A percentile compares a stretch with the other conserved stretches of the same genome.
Conservation (phyloP, 2,329 filamentous ascomycete genomes). For the Hirsutella rhossiliensis region DNA sequence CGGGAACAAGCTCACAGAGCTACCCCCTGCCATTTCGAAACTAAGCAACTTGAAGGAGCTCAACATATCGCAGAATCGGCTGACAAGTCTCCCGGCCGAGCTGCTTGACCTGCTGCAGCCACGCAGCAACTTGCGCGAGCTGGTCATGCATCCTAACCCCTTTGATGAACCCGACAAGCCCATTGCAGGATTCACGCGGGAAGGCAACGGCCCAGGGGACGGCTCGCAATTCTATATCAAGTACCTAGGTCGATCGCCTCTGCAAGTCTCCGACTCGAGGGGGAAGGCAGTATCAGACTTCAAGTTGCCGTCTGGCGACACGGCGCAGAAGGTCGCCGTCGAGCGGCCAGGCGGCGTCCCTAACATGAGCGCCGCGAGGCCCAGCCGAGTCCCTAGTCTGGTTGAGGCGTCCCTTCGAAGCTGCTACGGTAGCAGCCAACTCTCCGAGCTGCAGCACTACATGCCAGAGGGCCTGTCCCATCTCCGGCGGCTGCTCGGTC, state of each 20-base stretch:
- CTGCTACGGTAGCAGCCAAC: slow-evolving; percentile 30
- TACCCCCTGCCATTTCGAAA: slow-evolving; percentile 47
- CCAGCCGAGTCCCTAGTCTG: slow-evolving; percentile 33
- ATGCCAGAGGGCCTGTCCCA: slow-evolving; percentile 29
- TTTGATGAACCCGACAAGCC: slow-evolving; percentile 33
- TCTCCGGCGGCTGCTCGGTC: slow-evolving; percentile 26
- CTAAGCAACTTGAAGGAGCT: slow-evolving; percentile 48
- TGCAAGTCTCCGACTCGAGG: slow-evolving; percentile 18
- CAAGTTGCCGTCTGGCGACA: slow-evolving; percentile 11
- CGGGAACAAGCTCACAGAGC: slow-evolving; percentile 46
- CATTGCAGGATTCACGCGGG: neutral
- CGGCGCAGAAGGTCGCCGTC: slow-evolving; percentile 10
- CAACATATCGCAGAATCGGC: slow-evolving; percentile 52
- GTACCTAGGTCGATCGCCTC: slow-evolving; percentile 14
- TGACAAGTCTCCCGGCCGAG: slow-evolving; percentile 50
- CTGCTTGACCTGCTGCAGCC: slow-evolving; percentile 42
- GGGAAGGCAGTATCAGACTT: slow-evolving; percentile 18
- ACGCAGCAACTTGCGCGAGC: slow-evolving; percentile 30
- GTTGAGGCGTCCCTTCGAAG: slow-evolving; percentile 36
- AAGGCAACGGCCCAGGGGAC: slow-evolving; percentile 1
- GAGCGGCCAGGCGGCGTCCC: slow-evolving; percentile 3
- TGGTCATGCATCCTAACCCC: slow-evolving; percentile 52
- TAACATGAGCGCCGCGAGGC: slow-evolving; percentile 7
- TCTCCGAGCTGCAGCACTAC: slow-evolving; percentile 27
- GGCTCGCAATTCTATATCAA: neutral